Conservation (phyloP, 176 grass and related monocot species). For the Eragrostis curvula region DNA sequence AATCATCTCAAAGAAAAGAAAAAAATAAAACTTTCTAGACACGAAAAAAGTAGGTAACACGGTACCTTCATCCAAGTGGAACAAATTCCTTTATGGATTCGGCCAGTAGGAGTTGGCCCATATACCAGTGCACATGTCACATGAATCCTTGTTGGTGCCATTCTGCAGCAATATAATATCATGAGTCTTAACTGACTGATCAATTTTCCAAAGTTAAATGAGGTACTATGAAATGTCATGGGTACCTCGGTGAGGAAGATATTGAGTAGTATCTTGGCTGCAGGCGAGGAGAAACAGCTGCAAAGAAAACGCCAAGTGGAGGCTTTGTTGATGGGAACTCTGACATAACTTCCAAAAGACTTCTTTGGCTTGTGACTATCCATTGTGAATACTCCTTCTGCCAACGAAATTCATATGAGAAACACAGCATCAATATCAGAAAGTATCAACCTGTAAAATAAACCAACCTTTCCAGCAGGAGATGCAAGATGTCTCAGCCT, state of each 20-base stretch:
- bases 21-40: conserved; percentile 14
- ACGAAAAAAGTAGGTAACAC: conserved; percentile 1
- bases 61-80: conserved; percentile 99
- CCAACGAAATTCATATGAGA: conserved; percentile 36
- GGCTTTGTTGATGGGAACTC: conserved; percentile 81
- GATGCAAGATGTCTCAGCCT: conserved; percentile 76
- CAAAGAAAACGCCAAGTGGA: conserved; percentile 88
- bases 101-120: conserved; percentile 74
- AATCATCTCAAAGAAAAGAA: not conserved
- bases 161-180: conserved; percentile 59
- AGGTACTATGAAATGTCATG: conserved; percentile 8
- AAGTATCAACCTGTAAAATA: conserved; percentile 26
- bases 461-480: conserved; percentile 93
- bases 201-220: conserved; percentile 8
- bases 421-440: conserved; percentile 4
- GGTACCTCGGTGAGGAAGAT: conserved; percentile 90
- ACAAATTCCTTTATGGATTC: conserved; percentile 95
- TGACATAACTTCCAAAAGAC: conserved; percentile 85
- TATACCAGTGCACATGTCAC: conserved; percentile 89
- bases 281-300: conserved; percentile 73
- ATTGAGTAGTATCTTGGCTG: conserved; percentile 98
- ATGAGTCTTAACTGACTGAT: conserved; percentile 13
- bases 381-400: conserved; percentile 95
- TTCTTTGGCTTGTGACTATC: conserved; percentile 86
- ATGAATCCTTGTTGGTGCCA: conserved; percentile 85